Conservation (phyloP, 208 protist genomes). For the Novymonas esmeraldas region DNA sequence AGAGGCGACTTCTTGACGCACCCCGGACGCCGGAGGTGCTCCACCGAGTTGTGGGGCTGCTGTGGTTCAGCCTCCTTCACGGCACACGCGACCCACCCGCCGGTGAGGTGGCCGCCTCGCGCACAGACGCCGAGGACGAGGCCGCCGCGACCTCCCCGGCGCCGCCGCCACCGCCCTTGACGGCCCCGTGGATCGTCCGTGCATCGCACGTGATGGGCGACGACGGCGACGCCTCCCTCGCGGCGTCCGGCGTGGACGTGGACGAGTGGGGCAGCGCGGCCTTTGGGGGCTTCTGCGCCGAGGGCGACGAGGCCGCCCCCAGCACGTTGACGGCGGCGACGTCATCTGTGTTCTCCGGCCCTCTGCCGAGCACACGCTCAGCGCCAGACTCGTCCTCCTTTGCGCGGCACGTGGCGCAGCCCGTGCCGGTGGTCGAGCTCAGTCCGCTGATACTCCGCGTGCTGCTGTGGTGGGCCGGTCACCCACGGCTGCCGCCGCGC, state of each 20-base stretch:
- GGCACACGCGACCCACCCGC: background rate
- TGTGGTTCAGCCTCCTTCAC: constrained; percentile 28
- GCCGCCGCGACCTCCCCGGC: background rate
- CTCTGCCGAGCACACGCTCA: constrained; percentile 3
- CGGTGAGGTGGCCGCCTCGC: background rate
- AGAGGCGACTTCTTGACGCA: constrained; percentile 19
- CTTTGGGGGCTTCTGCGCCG: background rate
- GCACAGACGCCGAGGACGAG: background rate
- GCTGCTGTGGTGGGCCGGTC: constrained; percentile 30
- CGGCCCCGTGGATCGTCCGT: background rate
- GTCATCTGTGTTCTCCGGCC: background rate
- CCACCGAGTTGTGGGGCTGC: constrained; percentile 17
- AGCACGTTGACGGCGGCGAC: constrained; percentile 7
- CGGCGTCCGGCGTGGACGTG: background rate
- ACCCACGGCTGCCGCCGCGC: constrained; percentile 13
- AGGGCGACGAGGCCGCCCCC: background rate
- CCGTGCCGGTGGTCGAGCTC: constrained; percentile 14
- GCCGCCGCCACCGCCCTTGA: background rate
- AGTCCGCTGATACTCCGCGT: constrained; percentile 32
- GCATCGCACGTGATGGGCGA: background rate
- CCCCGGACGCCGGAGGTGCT: constrained; percentile 18
- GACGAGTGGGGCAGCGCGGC: background rate
- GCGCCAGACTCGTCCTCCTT: background rate
- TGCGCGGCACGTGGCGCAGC: background rate
- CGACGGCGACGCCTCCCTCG: background rate